Evolutionary conservation across 371 early-diverging fungal species (phyloP).

Genomic region (Nematocida ironsii): DNA sequence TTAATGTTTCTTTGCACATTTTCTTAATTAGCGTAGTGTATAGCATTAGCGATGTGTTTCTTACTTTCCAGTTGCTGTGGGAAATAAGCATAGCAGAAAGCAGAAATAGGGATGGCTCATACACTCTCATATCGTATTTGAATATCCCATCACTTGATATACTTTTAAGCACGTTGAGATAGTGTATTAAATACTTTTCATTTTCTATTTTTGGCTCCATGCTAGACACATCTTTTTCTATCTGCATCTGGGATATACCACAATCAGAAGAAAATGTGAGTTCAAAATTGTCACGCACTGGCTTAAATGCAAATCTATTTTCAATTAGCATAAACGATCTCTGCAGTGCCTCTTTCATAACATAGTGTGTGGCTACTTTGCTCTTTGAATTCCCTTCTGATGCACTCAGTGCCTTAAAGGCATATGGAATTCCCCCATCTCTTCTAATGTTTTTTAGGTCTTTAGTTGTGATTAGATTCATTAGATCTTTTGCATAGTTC

Average conservation of each 20-base stretch:
- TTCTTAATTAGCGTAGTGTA: slow-evolving; percentile 52
- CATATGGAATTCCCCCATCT: slow-evolving; percentile 55
- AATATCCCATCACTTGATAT: slow-evolving; percentile 36
- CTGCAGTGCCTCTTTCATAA: slow-evolving; percentile 15
- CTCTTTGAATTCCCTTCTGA: slow-evolving; percentile 29
- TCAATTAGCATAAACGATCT: slow-evolving; percentile 20
- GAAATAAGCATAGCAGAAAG: slow-evolving; percentile 33
- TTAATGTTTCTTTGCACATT: slow-evolving; percentile 55
- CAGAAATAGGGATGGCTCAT: slow-evolving; percentile 46
- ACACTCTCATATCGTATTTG: slow-evolving; percentile 29
- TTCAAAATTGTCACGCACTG: background rate
- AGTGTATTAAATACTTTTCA: slow-evolving; percentile 32
- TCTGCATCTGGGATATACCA: background rate
- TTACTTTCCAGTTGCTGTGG: slow-evolving; percentile 48
- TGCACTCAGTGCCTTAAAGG: slow-evolving; percentile 44
- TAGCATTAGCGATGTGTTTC: slow-evolving; percentile 52
- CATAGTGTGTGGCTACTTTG: slow-evolving; percentile 29
- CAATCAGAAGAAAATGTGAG: slow-evolving; percentile 1
- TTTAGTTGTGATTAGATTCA: slow-evolving; percentile 1
- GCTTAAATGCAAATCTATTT: background rate
- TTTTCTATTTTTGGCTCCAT: background rate
- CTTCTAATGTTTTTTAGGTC: slow-evolving; percentile 50
- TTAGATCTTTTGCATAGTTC: background rate
- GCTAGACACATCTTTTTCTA: background rate
- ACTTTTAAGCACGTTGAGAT: slow-evolving; percentile 42